Evolutionary conservation across 805 yeast genomes (phyloP).

Genomic region (Candida broadrunensis): DNA sequence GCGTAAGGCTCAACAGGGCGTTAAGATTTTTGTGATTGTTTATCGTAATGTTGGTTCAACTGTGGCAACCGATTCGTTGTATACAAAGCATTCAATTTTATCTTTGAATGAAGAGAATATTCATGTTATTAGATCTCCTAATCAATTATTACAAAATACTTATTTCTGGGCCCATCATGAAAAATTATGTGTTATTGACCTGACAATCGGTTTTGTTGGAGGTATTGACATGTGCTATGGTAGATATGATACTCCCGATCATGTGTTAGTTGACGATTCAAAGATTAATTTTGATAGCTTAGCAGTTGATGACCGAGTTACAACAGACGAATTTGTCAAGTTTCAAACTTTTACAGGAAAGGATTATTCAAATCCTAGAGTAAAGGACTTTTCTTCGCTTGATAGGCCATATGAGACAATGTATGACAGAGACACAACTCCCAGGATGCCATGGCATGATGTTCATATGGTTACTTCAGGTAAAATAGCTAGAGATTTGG

Average conservation of each 20-base stretch:
- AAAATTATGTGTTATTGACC: conserved; percentile 82
- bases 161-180: conserved; percentile 99
- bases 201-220: conserved; percentile 85
- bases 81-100: conserved; percentile 90
- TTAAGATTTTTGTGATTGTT: conserved; percentile 85
- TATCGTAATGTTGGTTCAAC: conserved; percentile 93
- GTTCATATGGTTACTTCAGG: conserved; percentile 95
- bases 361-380: conserved; percentile 95
- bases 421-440: conserved; percentile 77
- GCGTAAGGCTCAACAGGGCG: conserved; percentile 91
- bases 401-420: conserved; percentile 87
- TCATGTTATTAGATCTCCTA: conserved; percentile 91
- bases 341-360: conserved; percentile 89
- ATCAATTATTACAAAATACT: conserved; percentile 88
- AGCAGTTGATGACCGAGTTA: conserved; percentile 24
- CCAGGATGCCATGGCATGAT: conserved; percentile 99
- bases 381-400: conserved; percentile 76
- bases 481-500: conserved; percentile 86
- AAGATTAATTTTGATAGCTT: conserved; percentile 30
- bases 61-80: conserved; percentile 88
- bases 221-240: conserved; percentile 97
- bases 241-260: conserved; percentile 95
- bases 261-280: conserved; percentile 77
- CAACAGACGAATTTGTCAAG: conserved; percentile 41
- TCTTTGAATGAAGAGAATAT: conserved; percentile 78